A percentile compares a stretch with the other conserved stretches of the same genome.
phyloP scores from a whole-genome alignment of 2,329 filamentous ascomycete species.

The Juglanconis oblonga region DNA sequence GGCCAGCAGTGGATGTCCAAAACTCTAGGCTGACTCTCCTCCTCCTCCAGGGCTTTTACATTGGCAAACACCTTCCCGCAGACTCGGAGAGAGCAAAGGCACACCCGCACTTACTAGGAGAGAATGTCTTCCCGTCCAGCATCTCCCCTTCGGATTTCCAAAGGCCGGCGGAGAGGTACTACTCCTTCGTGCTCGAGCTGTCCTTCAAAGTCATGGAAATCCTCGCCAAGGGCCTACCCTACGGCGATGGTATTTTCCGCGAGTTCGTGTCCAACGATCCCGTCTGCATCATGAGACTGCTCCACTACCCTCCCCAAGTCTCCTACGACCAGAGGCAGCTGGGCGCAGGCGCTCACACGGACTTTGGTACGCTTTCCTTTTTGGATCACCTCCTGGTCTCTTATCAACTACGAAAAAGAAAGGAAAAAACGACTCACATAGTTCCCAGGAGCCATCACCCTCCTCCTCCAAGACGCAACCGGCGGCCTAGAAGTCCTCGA shows the following conservation, averaged over 20 bases:
- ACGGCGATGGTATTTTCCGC: constrained; percentile 39
- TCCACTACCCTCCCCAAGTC: constrained; percentile 47
- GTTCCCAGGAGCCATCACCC: constrained; percentile 41
- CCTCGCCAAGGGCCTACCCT: constrained; percentile 39
- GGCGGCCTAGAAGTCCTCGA: constrained; percentile 52
- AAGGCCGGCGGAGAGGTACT: constrained; percentile 37
- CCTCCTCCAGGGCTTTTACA: constrained; percentile 33
- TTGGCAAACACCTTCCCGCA: constrained; percentile 36
- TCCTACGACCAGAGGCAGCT: constrained; percentile 28
- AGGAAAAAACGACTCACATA: too few species aligned
- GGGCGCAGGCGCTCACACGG: constrained; percentile 48
- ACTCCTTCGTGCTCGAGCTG: constrained; percentile 35
- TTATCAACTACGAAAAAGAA: not conserved
- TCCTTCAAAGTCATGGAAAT: constrained; percentile 38
- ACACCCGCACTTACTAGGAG: constrained; percentile 39
- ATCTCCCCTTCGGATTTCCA: constrained; percentile 31
- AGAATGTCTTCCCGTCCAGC: constrained; percentile 34
- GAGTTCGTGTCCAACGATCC: constrained; percentile 40
- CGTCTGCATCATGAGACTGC: constrained; percentile 41
- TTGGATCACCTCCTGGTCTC: not conserved
- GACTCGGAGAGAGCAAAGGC: constrained; percentile 25
- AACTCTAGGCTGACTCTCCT: not conserved
- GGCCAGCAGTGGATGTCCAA: too few species aligned
- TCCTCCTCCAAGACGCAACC: constrained; percentile 50
- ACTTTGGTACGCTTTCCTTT: constrained; percentile 39